Conservation (phyloP, 2,329 filamentous ascomycete genomes). For the Seiridium cupressi region DNA sequence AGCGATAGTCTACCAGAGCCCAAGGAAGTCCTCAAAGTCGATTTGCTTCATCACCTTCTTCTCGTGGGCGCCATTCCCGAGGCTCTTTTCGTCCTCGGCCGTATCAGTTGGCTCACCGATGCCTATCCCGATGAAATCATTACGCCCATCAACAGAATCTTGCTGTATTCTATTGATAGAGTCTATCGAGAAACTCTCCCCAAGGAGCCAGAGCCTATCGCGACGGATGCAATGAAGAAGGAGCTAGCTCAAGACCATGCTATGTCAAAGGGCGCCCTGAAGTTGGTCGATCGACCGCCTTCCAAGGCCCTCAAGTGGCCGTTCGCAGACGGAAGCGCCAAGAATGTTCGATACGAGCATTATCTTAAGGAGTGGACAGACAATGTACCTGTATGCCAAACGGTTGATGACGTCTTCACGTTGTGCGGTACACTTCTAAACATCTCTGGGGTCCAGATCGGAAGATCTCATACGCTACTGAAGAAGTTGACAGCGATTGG, state of each 20-base stretch:
- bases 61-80: constrained; percentile 92
- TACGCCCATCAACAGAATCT: constrained; percentile 75
- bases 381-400: constrained; percentile 88
- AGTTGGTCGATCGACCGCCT: constrained; percentile 55
- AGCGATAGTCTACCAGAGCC: constrained; percentile 65
- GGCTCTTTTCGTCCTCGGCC: constrained; percentile 85
- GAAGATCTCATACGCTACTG: constrained; percentile 74
- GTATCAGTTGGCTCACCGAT: constrained; percentile 90
- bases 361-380: constrained; percentile 98
- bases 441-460: constrained; percentile 83
- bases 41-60: constrained; percentile 79
- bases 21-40: constrained; percentile 77
- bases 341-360: constrained; percentile 80
- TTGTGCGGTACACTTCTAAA: constrained; percentile 84
- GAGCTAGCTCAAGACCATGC: constrained; percentile 60
- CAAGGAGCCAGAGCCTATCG: constrained; percentile 27
- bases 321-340: constrained; percentile 76
- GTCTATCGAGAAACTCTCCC: constrained; percentile 52
- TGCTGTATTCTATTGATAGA: constrained; percentile 78
- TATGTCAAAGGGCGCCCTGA: constrained; percentile 67
- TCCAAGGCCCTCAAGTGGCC: constrained; percentile 79
- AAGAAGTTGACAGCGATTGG: constrained; percentile 86
- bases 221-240: constrained; percentile 30
- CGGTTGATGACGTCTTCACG: constrained; percentile 84
- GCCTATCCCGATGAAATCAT: constrained; percentile 78